Evolutionary conservation across 139 green algal species (phyloP), one percentile per base, ranked within the genome.

Genomic region (Micractinium sp.): DNA sequence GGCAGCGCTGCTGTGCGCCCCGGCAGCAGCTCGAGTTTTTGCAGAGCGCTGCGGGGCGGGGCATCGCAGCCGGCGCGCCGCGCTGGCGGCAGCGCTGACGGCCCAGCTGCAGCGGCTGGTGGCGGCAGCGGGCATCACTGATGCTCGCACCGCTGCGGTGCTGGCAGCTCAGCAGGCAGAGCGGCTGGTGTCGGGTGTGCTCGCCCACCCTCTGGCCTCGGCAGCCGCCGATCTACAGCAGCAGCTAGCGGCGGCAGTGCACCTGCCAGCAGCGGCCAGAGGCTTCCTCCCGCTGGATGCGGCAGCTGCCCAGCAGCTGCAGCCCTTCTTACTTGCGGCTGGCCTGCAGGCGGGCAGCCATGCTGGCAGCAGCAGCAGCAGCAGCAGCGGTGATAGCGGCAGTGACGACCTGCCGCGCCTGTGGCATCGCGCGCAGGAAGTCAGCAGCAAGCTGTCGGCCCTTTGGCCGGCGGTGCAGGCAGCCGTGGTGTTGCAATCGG

Each of bases 21-120:
- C 39, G 84, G 80, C 87, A 7, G 87, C 90, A 29, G 93, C 91
- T 39, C 85, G 71, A 47, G 91, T 92, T 75, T 89, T 91, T 76
- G 90, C 88, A 53, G 87, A 94, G 90, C 91, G 90, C 25, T 87
- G 86, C 18, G 80, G 69, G 67, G 38, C 67, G 27, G 67, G 29
- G 27, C 63, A 87, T 33, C 67, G 41, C 36, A 25, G 33, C 36
- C 27, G 41, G 27, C 66, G 39, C 14, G 61, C 85, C 63, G 38
- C 25, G 5, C 23, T 35, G 80, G 31, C 86, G 66, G n/a, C 31
- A 22, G 61, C 79, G 81, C 25, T 91, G 7, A 36, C 81, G 33
- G 25, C 0, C 15, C 82, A 93, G 84, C 85, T 91, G 86, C 88
- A 80, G 63, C 56, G 77, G 39, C 83, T 95, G 90, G 47, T 77